A percentile compares a stretch with the other conserved stretches of the same genome.
phyloP scores from a whole-genome alignment of 495 filamentous ascomycete genomes.

The Aspergillus baeticus region DNA sequence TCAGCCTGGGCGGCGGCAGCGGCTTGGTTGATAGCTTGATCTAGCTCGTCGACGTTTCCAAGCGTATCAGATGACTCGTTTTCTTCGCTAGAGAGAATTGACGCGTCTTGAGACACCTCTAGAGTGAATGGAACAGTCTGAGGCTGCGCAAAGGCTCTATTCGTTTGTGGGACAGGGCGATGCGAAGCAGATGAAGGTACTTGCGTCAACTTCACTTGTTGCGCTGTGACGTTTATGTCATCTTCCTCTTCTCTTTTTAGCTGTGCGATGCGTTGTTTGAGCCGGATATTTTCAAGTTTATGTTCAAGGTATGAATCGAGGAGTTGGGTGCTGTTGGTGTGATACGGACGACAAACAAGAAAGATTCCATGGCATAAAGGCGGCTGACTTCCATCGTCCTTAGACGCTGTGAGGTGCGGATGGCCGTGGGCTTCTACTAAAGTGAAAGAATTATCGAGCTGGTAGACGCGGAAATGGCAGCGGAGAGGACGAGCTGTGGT shows the following conservation, averaged over 20 bases:
- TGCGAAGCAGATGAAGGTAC: slow-evolving; percentile 1
- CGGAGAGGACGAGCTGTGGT: slow-evolving; percentile 74
- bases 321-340: slow-evolving; percentile 77
- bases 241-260: slow-evolving; percentile 83
- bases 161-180: neutral
- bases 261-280: slow-evolving; percentile 80
- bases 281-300: slow-evolving; percentile 93
- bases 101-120: slow-evolving; percentile 2
- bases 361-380: slow-evolving; percentile 82
- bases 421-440: slow-evolving; percentile 92
- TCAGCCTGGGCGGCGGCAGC: slow-evolving; percentile 79
- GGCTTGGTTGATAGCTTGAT: slow-evolving; percentile 69
- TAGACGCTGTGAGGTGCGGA: slow-evolving; percentile 66
- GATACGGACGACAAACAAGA: slow-evolving; percentile 90
- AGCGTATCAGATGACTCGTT: slow-evolving; percentile 50
- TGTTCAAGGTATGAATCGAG: slow-evolving; percentile 95
- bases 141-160: neutral
- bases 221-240: slow-evolving; percentile 51
- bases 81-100: slow-evolving; percentile 20
- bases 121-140: neutral
- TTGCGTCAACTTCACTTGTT: slow-evolving; percentile 1
- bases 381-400: slow-evolving; percentile 2
- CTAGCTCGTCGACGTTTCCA: slow-evolving; percentile 70
- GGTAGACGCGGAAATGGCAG: slow-evolving; percentile 87
- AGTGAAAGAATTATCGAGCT: slow-evolving; percentile 67